Evolutionary conservation across 805 yeast species (phyloP).

Genomic region (Myxozyma neglecta): DNA sequence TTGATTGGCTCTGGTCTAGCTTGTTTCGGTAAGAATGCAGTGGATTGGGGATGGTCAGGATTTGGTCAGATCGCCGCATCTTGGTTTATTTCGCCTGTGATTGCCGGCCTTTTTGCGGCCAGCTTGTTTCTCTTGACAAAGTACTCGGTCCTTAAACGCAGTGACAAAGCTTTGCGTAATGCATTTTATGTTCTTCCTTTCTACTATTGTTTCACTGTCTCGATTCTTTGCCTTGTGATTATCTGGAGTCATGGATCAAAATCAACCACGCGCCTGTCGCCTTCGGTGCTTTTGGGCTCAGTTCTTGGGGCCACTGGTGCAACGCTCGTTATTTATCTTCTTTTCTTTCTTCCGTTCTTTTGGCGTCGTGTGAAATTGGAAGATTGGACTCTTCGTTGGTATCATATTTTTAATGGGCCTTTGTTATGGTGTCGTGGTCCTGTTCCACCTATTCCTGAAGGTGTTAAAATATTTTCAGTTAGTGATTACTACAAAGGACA

Average conservation of each 20-base stretch:
- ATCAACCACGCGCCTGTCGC: constrained; percentile 52
- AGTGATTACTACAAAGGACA: constrained; percentile 64
- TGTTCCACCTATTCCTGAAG: constrained; percentile 68
- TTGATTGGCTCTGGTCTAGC: constrained; percentile 75
- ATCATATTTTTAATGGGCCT: constrained; percentile 61
- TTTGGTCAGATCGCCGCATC: constrained; percentile 72
- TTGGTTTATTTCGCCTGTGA: constrained; percentile 74
- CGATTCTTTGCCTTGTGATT: constrained; percentile 70
- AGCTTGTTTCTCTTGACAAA: constrained; percentile 60
- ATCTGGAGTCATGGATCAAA: constrained; percentile 69
- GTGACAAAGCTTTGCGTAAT: constrained; percentile 49
- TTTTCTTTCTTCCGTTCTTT: constrained; percentile 63
- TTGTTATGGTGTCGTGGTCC: constrained; percentile 54
- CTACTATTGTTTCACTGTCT: constrained; percentile 58
- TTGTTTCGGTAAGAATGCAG: constrained; percentile 59
- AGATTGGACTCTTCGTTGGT: constrained; percentile 66
- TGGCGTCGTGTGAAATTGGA: constrained; percentile 57
- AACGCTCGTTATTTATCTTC: constrained; percentile 52
- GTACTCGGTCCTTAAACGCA: constrained; percentile 59
- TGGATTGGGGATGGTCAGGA: constrained; percentile 76
- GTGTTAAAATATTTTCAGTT: constrained; percentile 46
- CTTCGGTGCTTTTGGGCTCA: constrained; percentile 55
- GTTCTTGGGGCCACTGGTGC: constrained; percentile 66
- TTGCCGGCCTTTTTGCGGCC: constrained; percentile 66
- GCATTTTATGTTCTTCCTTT: constrained; percentile 60